Evolutionary conservation across 2,329 filamentous ascomycete species (phyloP).

Genomic region (Clonostachys chloroleuca): DNA sequence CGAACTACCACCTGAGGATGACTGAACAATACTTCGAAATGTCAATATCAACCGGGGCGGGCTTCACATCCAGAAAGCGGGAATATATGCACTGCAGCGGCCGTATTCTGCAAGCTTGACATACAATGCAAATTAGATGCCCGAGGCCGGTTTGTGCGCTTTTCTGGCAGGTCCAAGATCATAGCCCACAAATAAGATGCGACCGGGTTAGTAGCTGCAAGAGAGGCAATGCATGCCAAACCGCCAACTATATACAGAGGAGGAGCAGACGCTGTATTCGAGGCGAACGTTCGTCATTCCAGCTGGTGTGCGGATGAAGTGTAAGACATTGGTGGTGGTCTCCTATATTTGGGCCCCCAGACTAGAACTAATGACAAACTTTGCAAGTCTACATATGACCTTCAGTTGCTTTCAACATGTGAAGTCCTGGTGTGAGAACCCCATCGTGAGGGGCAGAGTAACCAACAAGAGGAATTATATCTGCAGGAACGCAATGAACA

Average conservation of each 20-base stretch:
- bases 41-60: background rate
- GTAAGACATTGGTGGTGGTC: no score
- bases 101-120: background rate
- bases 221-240: background rate
- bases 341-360: no score
- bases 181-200: background rate
- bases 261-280: background rate
- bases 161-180: background rate
- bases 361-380: no score
- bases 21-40: constrained; percentile 48
- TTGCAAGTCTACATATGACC: no score
- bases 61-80: background rate
- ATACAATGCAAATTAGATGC: no score
- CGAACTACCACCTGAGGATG: constrained; percentile 93
- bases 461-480: no score
- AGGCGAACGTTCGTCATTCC: background rate
- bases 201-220: background rate
- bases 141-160: no score
- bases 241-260: background rate
- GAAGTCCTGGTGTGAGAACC: no score
- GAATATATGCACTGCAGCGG: background rate
- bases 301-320: no score
- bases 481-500: no score
- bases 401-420: no score
- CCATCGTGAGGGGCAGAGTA: no score